Conservation (phyloP, 2,329 filamentous ascomycete genomes). For the Aspergillus thermomutatus region DNA sequence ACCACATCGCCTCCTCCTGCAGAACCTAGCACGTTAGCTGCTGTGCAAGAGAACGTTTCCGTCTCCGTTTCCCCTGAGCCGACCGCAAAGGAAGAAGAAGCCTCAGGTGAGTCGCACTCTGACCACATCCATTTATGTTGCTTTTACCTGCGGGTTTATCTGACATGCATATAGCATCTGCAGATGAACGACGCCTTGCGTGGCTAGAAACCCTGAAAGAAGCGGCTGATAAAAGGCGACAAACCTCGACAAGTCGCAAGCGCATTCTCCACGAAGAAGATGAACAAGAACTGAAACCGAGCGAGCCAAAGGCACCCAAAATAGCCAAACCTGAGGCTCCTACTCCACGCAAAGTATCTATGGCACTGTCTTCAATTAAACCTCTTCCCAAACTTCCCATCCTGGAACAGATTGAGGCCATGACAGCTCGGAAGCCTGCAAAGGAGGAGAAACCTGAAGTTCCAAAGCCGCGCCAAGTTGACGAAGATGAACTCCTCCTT, state of each 20-base stretch:
- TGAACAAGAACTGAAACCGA: slow-evolving; percentile 10
- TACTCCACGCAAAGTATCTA: slow-evolving; percentile 19
- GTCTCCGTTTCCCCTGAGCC: background rate
- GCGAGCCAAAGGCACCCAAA: slow-evolving; percentile 24
- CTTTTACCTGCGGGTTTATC: background rate
- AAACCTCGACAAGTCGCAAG: slow-evolving; percentile 25
- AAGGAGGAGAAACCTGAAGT: slow-evolving; percentile 19
- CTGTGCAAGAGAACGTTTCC: background rate
- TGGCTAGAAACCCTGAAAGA: slow-evolving; percentile 21
- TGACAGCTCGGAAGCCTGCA: slow-evolving; percentile 23
- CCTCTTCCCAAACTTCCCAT: slow-evolving; percentile 33
- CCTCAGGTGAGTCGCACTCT: background rate
- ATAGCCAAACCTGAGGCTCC: slow-evolving; percentile 15
- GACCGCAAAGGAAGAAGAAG: background rate
- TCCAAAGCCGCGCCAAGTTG: slow-evolving; percentile 27
- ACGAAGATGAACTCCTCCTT: slow-evolving; percentile 42
- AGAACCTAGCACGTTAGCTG: background rate
- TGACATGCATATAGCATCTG: slow-evolving; percentile 2
- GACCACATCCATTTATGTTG: background rate
- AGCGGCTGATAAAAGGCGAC: slow-evolving; percentile 23
- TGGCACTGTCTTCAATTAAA: slow-evolving; percentile 30
- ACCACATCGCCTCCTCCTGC: background rate
- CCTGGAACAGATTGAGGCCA: slow-evolving; percentile 28
- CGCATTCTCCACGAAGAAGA: slow-evolving; percentile 22
- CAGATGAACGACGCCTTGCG: slow-evolving; percentile 7